phyloP scores from a whole-genome alignment of 2,329 filamentous ascomycete genomes.

The Colletotrichum orbiculare region DNA sequence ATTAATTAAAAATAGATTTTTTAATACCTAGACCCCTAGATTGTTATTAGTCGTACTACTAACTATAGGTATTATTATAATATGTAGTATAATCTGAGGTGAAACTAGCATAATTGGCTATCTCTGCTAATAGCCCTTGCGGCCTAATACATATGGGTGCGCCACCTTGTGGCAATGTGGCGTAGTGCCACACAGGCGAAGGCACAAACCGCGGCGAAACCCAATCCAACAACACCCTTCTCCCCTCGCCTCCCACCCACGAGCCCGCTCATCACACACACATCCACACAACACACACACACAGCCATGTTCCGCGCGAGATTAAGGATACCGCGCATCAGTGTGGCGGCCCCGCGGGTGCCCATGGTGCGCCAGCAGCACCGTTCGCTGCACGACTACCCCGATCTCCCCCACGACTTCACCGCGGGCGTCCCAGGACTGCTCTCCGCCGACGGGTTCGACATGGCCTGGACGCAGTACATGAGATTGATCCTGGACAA shows the following conservation, averaged over 20 bases:
- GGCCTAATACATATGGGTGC: too few species aligned
- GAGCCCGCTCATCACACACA: too few species aligned
- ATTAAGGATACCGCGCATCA: conserved; percentile 62
- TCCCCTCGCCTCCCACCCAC: not conserved
- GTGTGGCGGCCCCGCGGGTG: conserved; percentile 39
- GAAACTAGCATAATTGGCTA: too few species aligned
- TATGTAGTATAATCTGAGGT: too few species aligned
- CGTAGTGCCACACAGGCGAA: too few species aligned
- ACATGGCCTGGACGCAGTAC: conserved; percentile 85
- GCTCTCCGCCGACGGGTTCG: conserved; percentile 75
- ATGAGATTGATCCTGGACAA: conserved; percentile 79
- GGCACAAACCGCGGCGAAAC: conserved; percentile 26
- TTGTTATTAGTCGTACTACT: too few species aligned
- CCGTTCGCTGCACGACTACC: conserved; percentile 58
- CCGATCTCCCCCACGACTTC: conserved; percentile 59
- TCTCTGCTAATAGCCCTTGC: too few species aligned
- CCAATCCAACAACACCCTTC: conserved; percentile 2
- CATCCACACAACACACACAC: conserved; percentile 40
- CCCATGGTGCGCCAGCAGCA: conserved; percentile 46
- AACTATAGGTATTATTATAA: too few species aligned
- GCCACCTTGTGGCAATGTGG: too few species aligned
- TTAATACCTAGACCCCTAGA: too few species aligned
- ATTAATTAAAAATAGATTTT: too few species aligned
- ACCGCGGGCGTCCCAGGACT: conserved; percentile 73
- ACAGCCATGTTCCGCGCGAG: conserved; percentile 62